Evolutionary conservation across 306 rosid genomes (phyloP).

Genomic region (Ochetophila trinervis): DNA sequence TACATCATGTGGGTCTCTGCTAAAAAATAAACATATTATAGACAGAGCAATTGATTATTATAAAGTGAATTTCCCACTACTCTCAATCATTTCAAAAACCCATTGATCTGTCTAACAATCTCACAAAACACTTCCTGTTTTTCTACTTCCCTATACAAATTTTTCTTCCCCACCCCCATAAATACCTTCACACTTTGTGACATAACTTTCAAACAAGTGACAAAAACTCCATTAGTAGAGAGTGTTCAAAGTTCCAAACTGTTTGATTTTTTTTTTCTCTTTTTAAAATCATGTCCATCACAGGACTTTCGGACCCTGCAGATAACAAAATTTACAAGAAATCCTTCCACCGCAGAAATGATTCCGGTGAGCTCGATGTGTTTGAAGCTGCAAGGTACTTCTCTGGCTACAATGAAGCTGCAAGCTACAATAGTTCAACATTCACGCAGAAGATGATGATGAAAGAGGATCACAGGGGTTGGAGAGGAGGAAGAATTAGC

Average conservation of each 20-base stretch:
- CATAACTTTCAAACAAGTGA: slow-evolving; percentile 22
- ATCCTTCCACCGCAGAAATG: slow-evolving; percentile 62
- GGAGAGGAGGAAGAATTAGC: slow-evolving; percentile 72
- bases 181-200: slow-evolving; percentile 20
- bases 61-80: slow-evolving; percentile 52
- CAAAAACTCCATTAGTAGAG: background rate
- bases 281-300: slow-evolving; percentile 54
- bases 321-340: slow-evolving; percentile 55
- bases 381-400: slow-evolving; percentile 88
- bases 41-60: slow-evolving; percentile 40
- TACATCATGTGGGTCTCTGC: slow-evolving; percentile 50
- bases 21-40: slow-evolving; percentile 33
- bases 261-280: background rate
- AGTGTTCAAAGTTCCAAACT: background rate
- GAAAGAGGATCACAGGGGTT: slow-evolving; percentile 45
- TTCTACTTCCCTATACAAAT: slow-evolving; percentile 9
- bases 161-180: slow-evolving; percentile 23
- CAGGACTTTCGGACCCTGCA: slow-evolving; percentile 50
- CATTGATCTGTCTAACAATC: slow-evolving; percentile 47
- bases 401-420: slow-evolving; percentile 75
- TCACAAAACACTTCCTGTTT: slow-evolving; percentile 19
- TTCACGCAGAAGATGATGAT: slow-evolving; percentile 49
- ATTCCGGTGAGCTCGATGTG: slow-evolving; percentile 81
- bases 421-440: slow-evolving; percentile 27
- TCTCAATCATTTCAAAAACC: slow-evolving; percentile 60